phyloP scores from a whole-genome alignment of 148 eudicot species.

The Talinum fruticosum region DNA sequence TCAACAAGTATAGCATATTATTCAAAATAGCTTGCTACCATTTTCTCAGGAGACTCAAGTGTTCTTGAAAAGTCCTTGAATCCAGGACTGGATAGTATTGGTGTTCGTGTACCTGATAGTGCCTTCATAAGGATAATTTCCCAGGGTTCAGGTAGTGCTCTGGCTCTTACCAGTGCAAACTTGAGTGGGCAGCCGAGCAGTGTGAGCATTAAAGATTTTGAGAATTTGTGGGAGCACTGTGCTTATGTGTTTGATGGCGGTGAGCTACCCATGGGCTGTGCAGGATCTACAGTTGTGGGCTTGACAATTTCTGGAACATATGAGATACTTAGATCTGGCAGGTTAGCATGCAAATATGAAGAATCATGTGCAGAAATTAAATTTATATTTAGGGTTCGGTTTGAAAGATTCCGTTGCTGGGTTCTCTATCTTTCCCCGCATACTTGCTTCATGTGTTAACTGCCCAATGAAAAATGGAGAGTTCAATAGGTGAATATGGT shows the following conservation, averaged over 20 bases:
- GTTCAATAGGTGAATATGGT: no score
- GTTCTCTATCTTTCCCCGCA: no score
- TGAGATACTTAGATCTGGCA: slow-evolving; percentile 78
- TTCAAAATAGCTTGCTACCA: no score
- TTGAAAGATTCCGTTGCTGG: background rate
- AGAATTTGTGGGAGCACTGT: slow-evolving; percentile 78
- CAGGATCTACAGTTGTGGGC: slow-evolving; percentile 89
- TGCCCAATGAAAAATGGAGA: no score
- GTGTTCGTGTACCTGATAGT: slow-evolving; percentile 79
- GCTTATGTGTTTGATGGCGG: slow-evolving; percentile 78
- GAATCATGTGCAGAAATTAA: background rate
- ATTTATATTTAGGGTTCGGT: background rate
- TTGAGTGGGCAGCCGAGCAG: slow-evolving; percentile 89
- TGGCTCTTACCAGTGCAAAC: slow-evolving; percentile 97
- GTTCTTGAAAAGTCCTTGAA: slow-evolving; percentile 81
- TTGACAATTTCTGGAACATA: slow-evolving; percentile 60
- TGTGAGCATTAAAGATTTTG: slow-evolving; percentile 66
- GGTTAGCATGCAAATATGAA: slow-evolving; percentile 41
- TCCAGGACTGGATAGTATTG: slow-evolving; percentile 72
- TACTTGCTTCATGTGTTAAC: no score
- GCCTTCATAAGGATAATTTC: slow-evolving; percentile 67
- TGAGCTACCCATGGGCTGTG: slow-evolving; percentile 78
- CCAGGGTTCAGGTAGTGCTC: slow-evolving; percentile 69
- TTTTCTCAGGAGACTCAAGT: slow-evolving; percentile 70
- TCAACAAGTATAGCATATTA: no score